Conservation (phyloP, 495 filamentous ascomycete species). For the Aspergillus baeticus region DNA sequence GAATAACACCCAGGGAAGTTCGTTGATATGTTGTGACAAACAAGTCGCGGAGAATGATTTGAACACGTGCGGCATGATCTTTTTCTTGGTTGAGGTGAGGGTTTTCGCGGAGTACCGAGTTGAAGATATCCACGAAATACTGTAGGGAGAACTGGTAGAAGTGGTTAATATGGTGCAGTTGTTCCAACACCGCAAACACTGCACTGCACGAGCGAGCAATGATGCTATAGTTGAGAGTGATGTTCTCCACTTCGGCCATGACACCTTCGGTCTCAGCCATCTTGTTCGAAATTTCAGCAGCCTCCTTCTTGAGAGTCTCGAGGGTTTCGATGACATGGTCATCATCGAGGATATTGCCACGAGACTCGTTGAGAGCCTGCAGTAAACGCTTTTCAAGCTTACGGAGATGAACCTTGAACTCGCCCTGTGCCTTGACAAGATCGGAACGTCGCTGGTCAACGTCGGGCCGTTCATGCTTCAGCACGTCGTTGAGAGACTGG, state of each 20-base stretch:
- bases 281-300: constrained; percentile 92
- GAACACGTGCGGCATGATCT: constrained; percentile 72
- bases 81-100: constrained; percentile 68
- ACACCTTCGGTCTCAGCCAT: constrained; percentile 96
- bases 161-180: constrained; percentile 97
- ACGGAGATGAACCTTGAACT: constrained; percentile 95
- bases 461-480: constrained; percentile 96
- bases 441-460: constrained; percentile 96
- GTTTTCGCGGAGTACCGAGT: constrained; percentile 82
- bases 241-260: constrained; percentile 94
- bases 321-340: constrained; percentile 97
- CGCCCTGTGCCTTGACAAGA: constrained; percentile 95
- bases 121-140: constrained; percentile 97
- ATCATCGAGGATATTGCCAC: constrained; percentile 97
- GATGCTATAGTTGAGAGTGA: constrained; percentile 88
- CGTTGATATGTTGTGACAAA: constrained; percentile 91
- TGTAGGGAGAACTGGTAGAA: constrained; percentile 99
- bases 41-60: constrained; percentile 84
- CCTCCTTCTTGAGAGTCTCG: constrained; percentile 96
- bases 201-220: constrained; percentile 94
- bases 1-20: constrained; percentile 86
- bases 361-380: constrained; percentile 94
- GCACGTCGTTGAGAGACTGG: constrained; percentile 91
- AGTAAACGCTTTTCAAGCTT: constrained; percentile 94
- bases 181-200: constrained; percentile 93